Conservation (phyloP, 192 early-diverging fungal species). For the Chytriomyces sp. region DNA sequence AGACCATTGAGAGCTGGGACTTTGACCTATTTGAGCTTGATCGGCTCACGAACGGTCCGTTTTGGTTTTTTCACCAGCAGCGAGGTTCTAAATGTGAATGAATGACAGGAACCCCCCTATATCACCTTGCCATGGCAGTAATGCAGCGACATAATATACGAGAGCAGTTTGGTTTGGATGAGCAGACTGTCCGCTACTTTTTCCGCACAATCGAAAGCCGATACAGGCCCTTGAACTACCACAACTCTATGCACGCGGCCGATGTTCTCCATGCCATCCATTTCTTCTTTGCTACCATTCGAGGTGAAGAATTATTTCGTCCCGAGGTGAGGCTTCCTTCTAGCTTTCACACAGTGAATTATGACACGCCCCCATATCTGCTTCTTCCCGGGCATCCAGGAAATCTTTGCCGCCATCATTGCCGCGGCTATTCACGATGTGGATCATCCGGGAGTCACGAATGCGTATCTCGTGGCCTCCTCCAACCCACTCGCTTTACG, state of each 20-base stretch:
- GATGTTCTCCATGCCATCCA: constrained; percentile 55
- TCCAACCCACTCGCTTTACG: constrained; percentile 39
- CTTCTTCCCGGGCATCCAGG: constrained; percentile 6
- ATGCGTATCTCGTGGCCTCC: constrained; percentile 48
- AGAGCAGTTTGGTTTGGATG: constrained; percentile 32
- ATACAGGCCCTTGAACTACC: constrained; percentile 47
- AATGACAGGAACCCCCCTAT: constrained; percentile 37
- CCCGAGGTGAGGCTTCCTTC: constrained; percentile 32
- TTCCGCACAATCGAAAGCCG: constrained; percentile 36
- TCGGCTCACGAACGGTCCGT: constrained; percentile 14
- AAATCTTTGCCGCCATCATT: constrained; percentile 39
- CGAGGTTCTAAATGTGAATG: constrained; percentile 22
- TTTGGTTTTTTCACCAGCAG: not conserved
- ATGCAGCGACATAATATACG: constrained; percentile 35
- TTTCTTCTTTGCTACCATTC: constrained; percentile 39
- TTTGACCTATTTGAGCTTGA: constrained; percentile 49
- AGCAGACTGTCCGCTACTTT: constrained; percentile 30
- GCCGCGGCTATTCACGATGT: constrained; percentile 50
- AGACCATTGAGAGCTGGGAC: constrained; percentile 38
- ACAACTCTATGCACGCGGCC: constrained; percentile 56
- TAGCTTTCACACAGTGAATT: not conserved
- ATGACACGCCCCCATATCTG: not conserved
- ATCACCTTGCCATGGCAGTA: constrained; percentile 26
- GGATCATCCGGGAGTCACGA: constrained; percentile 54
- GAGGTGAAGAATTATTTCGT: constrained; percentile 23